These are phyloP conservation scores for Terfezia claveryi DNA, from an alignment of 495 filamentous ascomycete species.

Conservation along the genomic window DNA sequence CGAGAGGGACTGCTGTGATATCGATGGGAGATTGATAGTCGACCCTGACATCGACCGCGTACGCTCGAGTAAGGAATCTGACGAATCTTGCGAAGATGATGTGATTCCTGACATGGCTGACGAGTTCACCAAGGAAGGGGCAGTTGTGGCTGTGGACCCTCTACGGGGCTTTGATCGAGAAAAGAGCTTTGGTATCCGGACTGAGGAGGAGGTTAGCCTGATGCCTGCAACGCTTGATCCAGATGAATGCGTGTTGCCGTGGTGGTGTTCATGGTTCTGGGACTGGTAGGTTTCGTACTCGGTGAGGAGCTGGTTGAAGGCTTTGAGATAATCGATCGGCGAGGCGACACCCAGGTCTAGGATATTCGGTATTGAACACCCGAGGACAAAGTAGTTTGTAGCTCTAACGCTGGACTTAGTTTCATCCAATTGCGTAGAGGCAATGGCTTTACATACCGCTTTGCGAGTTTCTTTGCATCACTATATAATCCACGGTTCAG, in stretches of 20 bases:
- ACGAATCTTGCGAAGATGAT: not conserved
- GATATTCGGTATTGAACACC: slow-evolving; percentile 70
- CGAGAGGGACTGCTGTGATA: not conserved
- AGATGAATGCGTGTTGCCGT: slow-evolving; percentile 47
- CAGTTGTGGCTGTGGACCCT: slow-evolving; percentile 11
- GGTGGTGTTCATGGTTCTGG: slow-evolving; percentile 62
- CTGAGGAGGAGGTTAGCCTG: slow-evolving; percentile 4
- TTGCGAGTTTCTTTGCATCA: slow-evolving; percentile 55
- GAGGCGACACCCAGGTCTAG: slow-evolving; percentile 63
- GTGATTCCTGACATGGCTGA: not conserved
- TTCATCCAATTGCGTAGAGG: not conserved
- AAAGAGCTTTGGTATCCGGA: slow-evolving; percentile 17
- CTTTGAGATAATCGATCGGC: slow-evolving; percentile 62
- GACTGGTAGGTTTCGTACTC: slow-evolving; percentile 69
- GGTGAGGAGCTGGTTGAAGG: slow-evolving; percentile 60
- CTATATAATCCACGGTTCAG: slow-evolving; percentile 67
- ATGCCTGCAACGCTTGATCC: not conserved
- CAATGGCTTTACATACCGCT: slow-evolving; percentile 23
- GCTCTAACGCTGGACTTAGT: slow-evolving; percentile 26
- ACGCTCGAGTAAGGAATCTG: slow-evolving; percentile 9
- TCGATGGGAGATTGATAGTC: slow-evolving; percentile 21
- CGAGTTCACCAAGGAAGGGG: slow-evolving; percentile 4
- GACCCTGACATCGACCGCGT: slow-evolving; percentile 15
- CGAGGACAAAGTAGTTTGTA: slow-evolving; percentile 81
- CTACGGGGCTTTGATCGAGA: slow-evolving; percentile 15